Percentiles rank a stretch among this genome's conserved stretches.
Evolutionary conservation across 164 flowering plant species (phyloP).

Genomic region (Nymphaea colorata): DNA sequence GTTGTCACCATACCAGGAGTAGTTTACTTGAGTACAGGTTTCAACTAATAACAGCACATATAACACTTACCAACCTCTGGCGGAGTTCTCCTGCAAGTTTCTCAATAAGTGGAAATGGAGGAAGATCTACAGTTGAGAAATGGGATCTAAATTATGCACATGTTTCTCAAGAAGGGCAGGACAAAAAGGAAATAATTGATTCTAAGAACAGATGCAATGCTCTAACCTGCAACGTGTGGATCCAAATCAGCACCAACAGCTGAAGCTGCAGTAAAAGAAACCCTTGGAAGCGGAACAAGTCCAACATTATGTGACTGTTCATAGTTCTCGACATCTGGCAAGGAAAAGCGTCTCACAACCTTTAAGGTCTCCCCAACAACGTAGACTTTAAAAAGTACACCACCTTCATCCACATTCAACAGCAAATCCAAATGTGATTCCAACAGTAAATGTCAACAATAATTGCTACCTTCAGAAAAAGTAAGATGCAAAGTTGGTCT

Average conservation of each 20-base stretch:
- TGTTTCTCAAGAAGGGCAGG: too few species aligned
- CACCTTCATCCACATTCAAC: conserved; percentile 35
- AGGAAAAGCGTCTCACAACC: conserved; percentile 86
- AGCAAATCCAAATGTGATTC: too few species aligned
- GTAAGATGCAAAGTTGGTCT: not conserved
- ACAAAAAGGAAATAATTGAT: too few species aligned
- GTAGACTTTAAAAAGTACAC: conserved; percentile 87
- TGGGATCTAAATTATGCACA: not conserved
- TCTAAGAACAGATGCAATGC: not conserved
- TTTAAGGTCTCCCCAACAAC: conserved; percentile 85
- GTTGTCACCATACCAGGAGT: too few species aligned
- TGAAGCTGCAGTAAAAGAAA: conserved; percentile 94
- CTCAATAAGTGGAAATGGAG: conserved; percentile 83
- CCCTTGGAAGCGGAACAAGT: conserved; percentile 75
- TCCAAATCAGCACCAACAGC: conserved; percentile 95
- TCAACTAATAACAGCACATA: too few species aligned
- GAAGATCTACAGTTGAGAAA: conserved; percentile 55
- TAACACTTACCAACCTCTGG: conserved; percentile 47
- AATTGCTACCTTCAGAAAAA: too few species aligned
- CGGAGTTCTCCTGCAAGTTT: conserved; percentile 78
- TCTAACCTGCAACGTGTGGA: conserved; percentile 73
- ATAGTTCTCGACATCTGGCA: conserved; percentile 63
- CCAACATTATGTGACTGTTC: conserved; percentile 62
- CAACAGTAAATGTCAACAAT: too few species aligned
- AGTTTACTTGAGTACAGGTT: too few species aligned